Base-by-base conservation (phyloP, 2,329 filamentous ascomycete genomes). In the Diaporthe vexans region DNA sequence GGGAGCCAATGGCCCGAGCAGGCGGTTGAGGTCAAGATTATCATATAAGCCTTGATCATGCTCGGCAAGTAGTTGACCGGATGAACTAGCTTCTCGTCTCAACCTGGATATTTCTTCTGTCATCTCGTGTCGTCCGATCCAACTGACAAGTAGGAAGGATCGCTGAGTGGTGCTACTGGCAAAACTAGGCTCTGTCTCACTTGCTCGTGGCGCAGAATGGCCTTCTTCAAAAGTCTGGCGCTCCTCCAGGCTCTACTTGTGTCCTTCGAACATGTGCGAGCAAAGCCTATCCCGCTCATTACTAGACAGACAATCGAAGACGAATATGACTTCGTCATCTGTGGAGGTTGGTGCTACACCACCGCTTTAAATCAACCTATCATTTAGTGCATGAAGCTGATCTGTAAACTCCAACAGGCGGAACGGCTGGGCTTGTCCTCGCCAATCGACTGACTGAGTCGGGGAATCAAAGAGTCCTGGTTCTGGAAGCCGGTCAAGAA, bases 401-500 rank as follows among this genome's bases (percentile, higher is more conserved):
- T 48, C 9, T 9, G n/a, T 5, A 1, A 67, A 37, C 29, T 24
- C 26, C 9, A 33, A 67, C 10, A 67, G 63, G 78, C 43, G 78
- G 78, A 57, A 79, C 78, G 6, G 78, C 78, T 26, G 78, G 78
- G n/a, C 76, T 79, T 8, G 78, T 79, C 15, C 76, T 79, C 10
- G 78, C 77, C 4, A 79, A 79, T 71, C 76, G 78, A 4, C 75
- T 79, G 29, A 75, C 75, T 54, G 78, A 79, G 63, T 78, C 77
- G 10, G 77, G 77, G 19, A 76, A 76, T 48, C 73, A 78, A 57
- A 74, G 78, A n/a, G 78, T 79, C 35, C 76, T 79, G 1, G 78
- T 79, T 21, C 73, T 79, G 51, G 78, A 79, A 70, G 77, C 78
- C 40, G 78, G 78, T 40, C 77, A 76, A 40, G 72, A 73, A n/a